Base-by-base conservation (phyloP, 768 basidiomycete genomes). In the Podaxis rugospora region DNA sequence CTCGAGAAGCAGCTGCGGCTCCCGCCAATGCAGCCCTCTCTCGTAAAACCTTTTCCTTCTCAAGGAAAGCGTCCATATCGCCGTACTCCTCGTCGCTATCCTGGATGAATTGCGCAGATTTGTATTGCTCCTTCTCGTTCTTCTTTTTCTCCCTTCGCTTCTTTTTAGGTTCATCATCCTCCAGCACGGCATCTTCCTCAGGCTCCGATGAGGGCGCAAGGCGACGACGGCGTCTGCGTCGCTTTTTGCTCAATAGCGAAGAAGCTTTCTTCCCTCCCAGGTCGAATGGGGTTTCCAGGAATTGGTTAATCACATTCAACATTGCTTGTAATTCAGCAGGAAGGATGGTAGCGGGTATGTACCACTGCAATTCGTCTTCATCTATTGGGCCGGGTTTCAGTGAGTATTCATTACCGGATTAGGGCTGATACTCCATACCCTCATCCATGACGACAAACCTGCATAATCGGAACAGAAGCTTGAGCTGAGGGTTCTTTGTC, bases 81-180 rank as follows among this genome's bases (percentile, higher is more conserved):
- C 83, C 90, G 60, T 85, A 85, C 71, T 93, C 92, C 58, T 79
- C 88, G 67, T 97, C 95, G 63, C 91, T 93, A 74, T 97, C 94
- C 69, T 90, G 87, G 70, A 96, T 94, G 70, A 95, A 92, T 71
- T 92, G 89, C 9, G 92, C 93, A 5, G 89, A 92, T 72, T 93
- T 94, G 79, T 91, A 95, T 62, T 78, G 63, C 60, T 76, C 74
- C 64, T 78, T 78, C 62, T 81, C 78, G 63, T 89, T 90, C 57
- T 75, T 77, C 75, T 86, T 82, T 70, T 83, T 83, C 70, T 90
- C 89, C 69, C 84, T 87, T 66, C 76, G 78, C 71, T 82, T 85
- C 71, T 79, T 84, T 59, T 71, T 74, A 65, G 75, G 71, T 66
- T 73, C 75, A 21, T 74, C 75, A 25, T 70, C 74, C 46, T 68